Conservation (phyloP, 2,329 filamentous ascomycete species). For the Diplodia corticola region DNA sequence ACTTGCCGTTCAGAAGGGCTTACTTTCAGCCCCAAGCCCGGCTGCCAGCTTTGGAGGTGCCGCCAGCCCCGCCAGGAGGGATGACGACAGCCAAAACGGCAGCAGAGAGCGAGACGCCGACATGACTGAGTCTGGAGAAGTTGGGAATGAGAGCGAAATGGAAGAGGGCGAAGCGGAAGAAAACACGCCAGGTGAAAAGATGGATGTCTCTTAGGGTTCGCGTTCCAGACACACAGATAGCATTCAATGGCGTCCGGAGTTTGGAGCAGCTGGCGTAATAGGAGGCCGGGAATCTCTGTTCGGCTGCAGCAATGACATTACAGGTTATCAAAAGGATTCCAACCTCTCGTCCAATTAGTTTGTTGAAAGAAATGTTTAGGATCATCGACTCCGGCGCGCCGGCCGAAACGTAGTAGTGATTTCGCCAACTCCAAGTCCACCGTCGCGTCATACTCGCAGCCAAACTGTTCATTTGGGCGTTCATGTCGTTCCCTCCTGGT, state of each 20-base stretch:
- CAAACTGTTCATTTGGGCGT: neutral
- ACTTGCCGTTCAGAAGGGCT: slow-evolving; percentile 3
- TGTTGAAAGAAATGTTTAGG: neutral
- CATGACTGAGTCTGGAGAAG: slow-evolving; percentile 18
- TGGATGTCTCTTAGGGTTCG: slow-evolving; percentile 18
- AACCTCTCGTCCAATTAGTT: neutral
- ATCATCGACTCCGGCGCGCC: neutral
- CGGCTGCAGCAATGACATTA: neutral
- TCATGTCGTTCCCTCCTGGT: neutral
- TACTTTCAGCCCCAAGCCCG: slow-evolving; percentile 15
- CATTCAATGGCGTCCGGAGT: slow-evolving; percentile 2
- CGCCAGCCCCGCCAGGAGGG: slow-evolving; percentile 32
- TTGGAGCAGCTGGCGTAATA: neutral
- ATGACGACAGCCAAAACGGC: slow-evolving; percentile 29
- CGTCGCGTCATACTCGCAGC: neutral
- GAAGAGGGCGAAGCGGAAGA: slow-evolving; percentile 27
- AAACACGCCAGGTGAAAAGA: slow-evolving; percentile 9
- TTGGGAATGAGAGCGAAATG: slow-evolving; percentile 25
- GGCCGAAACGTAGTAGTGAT: neutral
- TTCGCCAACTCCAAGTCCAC: neutral
- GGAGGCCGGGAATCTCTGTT: neutral
- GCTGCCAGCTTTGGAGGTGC: slow-evolving; percentile 31
- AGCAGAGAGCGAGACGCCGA: slow-evolving; percentile 38
- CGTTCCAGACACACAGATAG: neutral
- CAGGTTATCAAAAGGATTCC: neutral